These are phyloP conservation scores for Trichoderma virens DNA, from an alignment of 495 filamentous ascomycete species.

Conservation along the genomic window DNA sequence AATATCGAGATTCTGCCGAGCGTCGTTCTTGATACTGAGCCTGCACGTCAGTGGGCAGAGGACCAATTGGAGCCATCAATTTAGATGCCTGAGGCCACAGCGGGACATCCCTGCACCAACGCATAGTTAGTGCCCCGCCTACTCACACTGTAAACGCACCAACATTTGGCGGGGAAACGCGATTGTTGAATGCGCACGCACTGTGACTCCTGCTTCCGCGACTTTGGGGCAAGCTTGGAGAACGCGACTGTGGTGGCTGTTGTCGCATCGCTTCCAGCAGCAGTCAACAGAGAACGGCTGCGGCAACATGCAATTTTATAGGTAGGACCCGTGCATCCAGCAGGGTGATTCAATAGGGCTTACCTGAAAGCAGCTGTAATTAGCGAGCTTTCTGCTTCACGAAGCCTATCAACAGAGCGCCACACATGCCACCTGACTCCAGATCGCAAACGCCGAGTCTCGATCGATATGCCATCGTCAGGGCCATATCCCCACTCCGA, in stretches of 20 bases:
- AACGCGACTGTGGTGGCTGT: slow-evolving; percentile 6
- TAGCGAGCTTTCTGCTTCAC: background rate
- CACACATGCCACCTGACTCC: background rate
- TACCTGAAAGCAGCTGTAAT: background rate
- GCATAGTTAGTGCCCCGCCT: background rate
- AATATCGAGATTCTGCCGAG: background rate
- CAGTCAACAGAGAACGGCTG: background rate
- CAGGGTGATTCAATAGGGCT: background rate
- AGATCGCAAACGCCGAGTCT: background rate
- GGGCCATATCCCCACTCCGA: background rate
- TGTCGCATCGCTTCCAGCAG: background rate
- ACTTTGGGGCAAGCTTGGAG: background rate
- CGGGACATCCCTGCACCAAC: background rate
- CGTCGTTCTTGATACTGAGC: slow-evolving; percentile 3
- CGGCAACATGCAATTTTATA: background rate
- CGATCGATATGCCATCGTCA: background rate
- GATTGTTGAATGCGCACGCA: background rate
- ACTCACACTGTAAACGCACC: background rate
- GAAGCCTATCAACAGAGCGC: background rate
- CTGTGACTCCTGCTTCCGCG: slow-evolving; percentile 2
- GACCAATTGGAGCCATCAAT: slow-evolving; percentile 1
- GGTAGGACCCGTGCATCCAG: background rate
- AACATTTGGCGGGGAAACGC: background rate
- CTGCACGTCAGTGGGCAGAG: slow-evolving; percentile 2
- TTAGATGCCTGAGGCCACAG: slow-evolving; percentile 1